Evolutionary conservation across 2,329 filamentous ascomycete species (phyloP).

Genomic region (Verticillium longisporum): DNA sequence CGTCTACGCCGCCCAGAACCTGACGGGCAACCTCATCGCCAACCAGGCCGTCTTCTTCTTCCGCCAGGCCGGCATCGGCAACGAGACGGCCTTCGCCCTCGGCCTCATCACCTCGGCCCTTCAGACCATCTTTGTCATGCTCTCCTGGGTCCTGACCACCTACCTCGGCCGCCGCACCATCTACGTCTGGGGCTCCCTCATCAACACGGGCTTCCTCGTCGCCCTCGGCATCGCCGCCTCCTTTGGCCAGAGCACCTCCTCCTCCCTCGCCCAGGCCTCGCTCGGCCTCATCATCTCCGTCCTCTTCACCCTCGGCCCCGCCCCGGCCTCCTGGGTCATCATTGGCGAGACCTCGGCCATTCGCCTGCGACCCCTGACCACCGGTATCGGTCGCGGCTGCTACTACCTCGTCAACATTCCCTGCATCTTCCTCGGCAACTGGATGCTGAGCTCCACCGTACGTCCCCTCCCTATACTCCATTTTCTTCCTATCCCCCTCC

Average conservation of each 20-base stretch:
- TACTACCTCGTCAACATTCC: constrained; percentile 62
- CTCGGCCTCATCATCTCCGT: constrained; percentile 60
- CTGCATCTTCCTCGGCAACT: constrained; percentile 55
- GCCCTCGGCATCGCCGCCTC: constrained; percentile 54
- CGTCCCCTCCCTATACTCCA: background rate
- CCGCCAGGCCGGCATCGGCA: constrained; percentile 38
- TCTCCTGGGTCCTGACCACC: constrained; percentile 43
- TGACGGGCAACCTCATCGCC: constrained; percentile 53
- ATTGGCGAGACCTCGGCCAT: constrained; percentile 62
- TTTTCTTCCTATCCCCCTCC: no score
- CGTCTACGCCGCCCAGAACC: constrained; percentile 33
- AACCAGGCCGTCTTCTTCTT: constrained; percentile 60
- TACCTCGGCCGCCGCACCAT: constrained; percentile 42
- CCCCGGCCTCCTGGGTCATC: constrained; percentile 59
- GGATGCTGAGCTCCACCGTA: constrained; percentile 49
- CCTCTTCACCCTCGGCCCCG: constrained; percentile 55
- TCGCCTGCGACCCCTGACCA: constrained; percentile 58
- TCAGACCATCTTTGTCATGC: constrained; percentile 48
- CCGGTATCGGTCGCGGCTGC: constrained; percentile 54
- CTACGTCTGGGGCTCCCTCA: constrained; percentile 39
- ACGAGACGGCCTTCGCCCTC: constrained; percentile 36
- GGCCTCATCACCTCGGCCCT: constrained; percentile 50
- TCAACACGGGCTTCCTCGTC: constrained; percentile 48
- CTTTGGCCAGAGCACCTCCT: constrained; percentile 27
- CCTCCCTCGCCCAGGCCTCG: constrained; percentile 50